A percentile compares a stretch with the other conserved stretches of the same genome.
phyloP scores from a whole-genome alignment of 208 protist species.

The Spongospora subterranea region DNA sequence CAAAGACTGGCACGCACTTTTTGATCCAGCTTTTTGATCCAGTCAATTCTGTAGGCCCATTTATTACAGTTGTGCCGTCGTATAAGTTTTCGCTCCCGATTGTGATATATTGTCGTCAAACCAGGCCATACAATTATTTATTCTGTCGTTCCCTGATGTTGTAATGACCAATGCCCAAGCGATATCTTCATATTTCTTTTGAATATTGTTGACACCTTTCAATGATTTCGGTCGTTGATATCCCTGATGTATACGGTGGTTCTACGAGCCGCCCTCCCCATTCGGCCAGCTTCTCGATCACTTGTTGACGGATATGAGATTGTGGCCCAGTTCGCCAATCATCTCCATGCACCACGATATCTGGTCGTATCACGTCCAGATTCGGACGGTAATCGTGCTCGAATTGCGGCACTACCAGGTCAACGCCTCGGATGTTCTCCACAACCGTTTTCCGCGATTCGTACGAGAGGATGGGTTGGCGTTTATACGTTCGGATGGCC shows the following conservation, averaged over 20 bases:
- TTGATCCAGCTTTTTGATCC: too few species aligned
- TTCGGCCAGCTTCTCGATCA: neutral
- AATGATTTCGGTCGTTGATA: conserved; percentile 49
- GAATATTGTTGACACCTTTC: conserved; percentile 13
- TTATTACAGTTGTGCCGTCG: too few species aligned
- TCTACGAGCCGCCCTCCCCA: conserved; percentile 6
- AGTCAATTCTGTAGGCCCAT: too few species aligned
- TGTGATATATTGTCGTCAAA: too few species aligned
- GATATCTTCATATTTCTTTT: too few species aligned
- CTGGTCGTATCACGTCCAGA: conserved; percentile 28
- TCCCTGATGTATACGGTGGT: conserved; percentile 33
- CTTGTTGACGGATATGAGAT: conserved; percentile 4
- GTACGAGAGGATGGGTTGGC: conserved; percentile 39
- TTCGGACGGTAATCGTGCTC: conserved; percentile 56
- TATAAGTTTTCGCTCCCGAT: too few species aligned
- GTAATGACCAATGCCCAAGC: too few species aligned
- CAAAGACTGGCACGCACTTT: too few species aligned
- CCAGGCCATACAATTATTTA: too few species aligned
- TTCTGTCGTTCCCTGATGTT: too few species aligned
- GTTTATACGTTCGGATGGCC: conserved; percentile 37
- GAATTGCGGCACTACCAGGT: conserved; percentile 2
- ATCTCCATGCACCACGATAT: conserved; percentile 34
- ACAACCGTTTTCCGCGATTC: conserved; percentile 38
- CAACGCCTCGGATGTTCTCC: conserved; percentile 33
- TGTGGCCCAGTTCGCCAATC: conserved; percentile 37